phyloP scores from a whole-genome alignment of 225 moss, liverwort and hornwort species.

The Physcomitrellopsis africana region DNA sequence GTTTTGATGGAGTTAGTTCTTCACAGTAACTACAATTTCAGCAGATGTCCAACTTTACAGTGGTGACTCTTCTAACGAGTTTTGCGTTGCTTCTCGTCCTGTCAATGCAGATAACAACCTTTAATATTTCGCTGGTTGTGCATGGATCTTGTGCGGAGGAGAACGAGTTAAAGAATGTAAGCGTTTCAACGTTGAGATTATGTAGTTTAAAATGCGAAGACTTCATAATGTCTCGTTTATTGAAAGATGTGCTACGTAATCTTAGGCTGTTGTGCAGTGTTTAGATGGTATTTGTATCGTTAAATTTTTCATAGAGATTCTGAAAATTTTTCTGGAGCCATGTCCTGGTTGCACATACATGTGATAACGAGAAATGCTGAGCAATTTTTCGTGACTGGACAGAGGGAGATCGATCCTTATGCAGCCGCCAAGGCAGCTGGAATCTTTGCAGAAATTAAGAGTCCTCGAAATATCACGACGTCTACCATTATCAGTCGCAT shows the following conservation, averaged over 20 bases:
- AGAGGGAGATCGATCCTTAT: constrained; percentile 69
- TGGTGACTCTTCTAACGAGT: too few relatives aligned
- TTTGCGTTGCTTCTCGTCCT: constrained; percentile 2
- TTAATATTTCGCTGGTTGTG: constrained; percentile 89
- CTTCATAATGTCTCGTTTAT: too few relatives aligned
- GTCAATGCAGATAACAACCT: constrained; percentile 85
- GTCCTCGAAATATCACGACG: constrained; percentile 68
- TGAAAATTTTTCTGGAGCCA: too few relatives aligned
- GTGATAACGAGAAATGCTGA: too few relatives aligned
- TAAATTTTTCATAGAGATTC: too few relatives aligned
- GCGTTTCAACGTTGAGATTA: constrained; percentile 16
- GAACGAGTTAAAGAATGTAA: constrained; percentile 71
- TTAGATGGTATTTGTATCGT: too few relatives aligned
- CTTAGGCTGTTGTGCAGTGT: too few relatives aligned
- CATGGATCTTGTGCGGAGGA: constrained; percentile 80
- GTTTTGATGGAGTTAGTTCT: neutral
- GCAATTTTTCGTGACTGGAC: neutral
- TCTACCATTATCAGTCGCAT: constrained; percentile 73
- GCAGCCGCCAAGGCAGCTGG: constrained; percentile 57
- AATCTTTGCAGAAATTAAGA: constrained; percentile 52
- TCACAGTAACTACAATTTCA: neutral
- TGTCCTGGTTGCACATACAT: too few relatives aligned
- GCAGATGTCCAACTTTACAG: too few relatives aligned
- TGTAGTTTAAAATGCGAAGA: too few relatives aligned
- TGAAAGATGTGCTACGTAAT: too few relatives aligned